Evolutionary conservation across 352 stramenopile species (phyloP).

Genomic region (Phytopythium litorale): DNA sequence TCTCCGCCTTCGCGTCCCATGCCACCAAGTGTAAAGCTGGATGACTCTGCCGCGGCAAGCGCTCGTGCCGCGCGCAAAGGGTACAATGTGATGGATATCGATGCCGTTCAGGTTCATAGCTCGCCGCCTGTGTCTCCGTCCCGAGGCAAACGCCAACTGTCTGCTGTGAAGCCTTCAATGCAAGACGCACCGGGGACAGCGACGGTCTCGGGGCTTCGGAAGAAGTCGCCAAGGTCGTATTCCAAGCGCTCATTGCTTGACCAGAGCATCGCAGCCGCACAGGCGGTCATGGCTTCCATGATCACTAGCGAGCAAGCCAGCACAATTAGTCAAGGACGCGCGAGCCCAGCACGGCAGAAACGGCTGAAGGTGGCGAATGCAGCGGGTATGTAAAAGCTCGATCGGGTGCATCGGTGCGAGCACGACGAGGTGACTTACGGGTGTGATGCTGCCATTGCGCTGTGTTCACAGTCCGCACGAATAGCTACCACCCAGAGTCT

Average conservation of each 20-base stretch:
- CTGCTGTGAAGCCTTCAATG: background rate
- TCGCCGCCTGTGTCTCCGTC: background rate
- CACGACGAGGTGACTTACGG: background rate
- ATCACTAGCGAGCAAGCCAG: conserved; percentile 1
- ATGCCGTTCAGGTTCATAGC: background rate
- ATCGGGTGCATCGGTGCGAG: too few species aligned
- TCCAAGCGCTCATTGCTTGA: conserved; percentile 11
- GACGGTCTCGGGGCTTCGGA: background rate
- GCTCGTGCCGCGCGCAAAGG: background rate
- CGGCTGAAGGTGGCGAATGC: background rate
- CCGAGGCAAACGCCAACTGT: background rate
- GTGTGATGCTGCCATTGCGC: background rate
- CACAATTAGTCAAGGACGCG: background rate
- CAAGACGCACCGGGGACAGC: too few species aligned
- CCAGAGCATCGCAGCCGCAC: conserved; percentile 11
- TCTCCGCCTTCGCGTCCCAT: background rate
- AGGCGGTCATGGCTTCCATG: conserved; percentile 11
- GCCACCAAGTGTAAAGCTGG: background rate
- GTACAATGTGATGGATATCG: conserved; percentile 8
- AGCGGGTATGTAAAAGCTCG: background rate
- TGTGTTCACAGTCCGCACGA: background rate
- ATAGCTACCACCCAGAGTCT: background rate
- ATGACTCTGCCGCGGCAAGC: background rate
- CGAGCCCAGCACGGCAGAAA: background rate
- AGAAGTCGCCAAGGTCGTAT: conserved; percentile 4